phyloP scores from a whole-genome alignment of 495 filamentous ascomycete genomes.

The Paragyromitra xinjiangensis region DNA sequence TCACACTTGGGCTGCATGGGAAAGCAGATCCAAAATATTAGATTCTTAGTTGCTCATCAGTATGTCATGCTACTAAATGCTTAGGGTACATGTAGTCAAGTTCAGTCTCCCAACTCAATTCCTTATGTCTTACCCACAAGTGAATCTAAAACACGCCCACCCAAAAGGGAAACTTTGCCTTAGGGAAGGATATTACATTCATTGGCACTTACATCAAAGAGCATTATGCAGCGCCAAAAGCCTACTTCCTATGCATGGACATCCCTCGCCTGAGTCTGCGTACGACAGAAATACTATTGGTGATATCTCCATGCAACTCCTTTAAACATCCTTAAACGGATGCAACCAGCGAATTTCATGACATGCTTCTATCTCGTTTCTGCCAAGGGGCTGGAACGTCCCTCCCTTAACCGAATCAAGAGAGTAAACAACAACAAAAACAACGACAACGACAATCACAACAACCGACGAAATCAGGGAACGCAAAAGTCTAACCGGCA shows the following conservation, averaged over 20 bases:
- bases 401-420: too few relatives aligned
- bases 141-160: constrained; percentile 11
- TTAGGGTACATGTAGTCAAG: constrained; percentile 1
- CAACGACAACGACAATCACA: background rate
- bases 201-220: constrained; percentile 17
- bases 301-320: background rate
- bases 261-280: constrained; percentile 17
- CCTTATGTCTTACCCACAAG: background rate
- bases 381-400: too few relatives aligned
- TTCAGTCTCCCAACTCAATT: background rate
- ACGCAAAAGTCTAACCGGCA: background rate
- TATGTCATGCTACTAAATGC: background rate
- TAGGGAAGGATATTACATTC: background rate
- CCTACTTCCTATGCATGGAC: constrained; percentile 17
- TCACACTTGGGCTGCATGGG: background rate
- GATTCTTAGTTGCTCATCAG: background rate
- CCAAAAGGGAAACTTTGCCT: constrained; percentile 1
- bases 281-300: constrained; percentile 14
- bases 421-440: background rate
- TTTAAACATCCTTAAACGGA: too few relatives aligned
- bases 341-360: background rate
- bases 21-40: background rate
- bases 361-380: too few relatives aligned
- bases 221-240: constrained; percentile 12
- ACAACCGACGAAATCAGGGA: background rate